phyloP scores from a whole-genome alignment of 1,139 yeast species.

The Pichia terricola region DNA sequence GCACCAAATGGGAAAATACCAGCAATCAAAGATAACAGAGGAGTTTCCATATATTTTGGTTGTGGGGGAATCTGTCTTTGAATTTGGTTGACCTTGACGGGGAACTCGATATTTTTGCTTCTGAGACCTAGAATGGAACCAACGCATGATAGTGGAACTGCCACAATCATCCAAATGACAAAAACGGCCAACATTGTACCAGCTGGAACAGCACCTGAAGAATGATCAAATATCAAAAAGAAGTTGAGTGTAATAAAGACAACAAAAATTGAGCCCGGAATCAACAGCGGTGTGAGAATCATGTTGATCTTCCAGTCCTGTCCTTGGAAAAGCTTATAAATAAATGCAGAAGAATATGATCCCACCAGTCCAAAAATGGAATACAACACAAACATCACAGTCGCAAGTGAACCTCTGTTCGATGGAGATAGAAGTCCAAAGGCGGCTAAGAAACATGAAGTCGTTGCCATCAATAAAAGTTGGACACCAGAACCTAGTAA shows the following conservation, averaged over 20 bases:
- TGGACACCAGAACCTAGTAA: constrained; percentile 87
- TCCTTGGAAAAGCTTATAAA: constrained; percentile 87
- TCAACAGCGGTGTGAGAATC: constrained; percentile 70
- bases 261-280: constrained; percentile 68
- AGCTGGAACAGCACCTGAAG: constrained; percentile 93
- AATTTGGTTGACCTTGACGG: constrained; percentile 86
- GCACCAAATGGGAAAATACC: constrained; percentile 96
- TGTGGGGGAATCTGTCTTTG: constrained; percentile 93
- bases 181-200: constrained; percentile 83
- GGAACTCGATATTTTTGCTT: constrained; percentile 48
- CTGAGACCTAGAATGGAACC: constrained; percentile 77
- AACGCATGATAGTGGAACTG: constrained; percentile 72
- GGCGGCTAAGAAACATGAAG: constrained; percentile 73
- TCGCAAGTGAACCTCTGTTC: constrained; percentile 86
- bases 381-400: constrained; percentile 78
- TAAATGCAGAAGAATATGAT: constrained; percentile 75
- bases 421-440: constrained; percentile 89
- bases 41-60: constrained; percentile 69
- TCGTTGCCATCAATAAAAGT: constrained; percentile 63
- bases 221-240: constrained; percentile 64
- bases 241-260: constrained; percentile 66
- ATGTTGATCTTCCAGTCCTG: constrained; percentile 84
- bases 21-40: constrained; percentile 62
- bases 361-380: constrained; percentile 74
- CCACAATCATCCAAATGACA: constrained; percentile 73